Base-by-base conservation (phyloP, 805 yeast species). In the Candida sakaeoensis region DNA sequence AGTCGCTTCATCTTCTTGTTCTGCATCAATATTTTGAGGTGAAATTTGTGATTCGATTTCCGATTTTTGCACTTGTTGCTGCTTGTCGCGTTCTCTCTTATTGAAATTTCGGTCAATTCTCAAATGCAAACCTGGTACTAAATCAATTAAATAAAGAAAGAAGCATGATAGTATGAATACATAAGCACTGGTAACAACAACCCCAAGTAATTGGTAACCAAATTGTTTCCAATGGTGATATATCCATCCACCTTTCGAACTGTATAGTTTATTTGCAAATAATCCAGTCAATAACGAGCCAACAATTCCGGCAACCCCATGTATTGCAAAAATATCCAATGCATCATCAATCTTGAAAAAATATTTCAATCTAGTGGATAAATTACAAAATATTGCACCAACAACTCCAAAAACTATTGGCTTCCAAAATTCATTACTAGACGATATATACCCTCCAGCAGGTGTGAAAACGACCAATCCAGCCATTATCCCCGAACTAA, bases 381-480 rank as follows among this genome's bases (percentile, higher is more conserved):
- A 42, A 45, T 68, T 68, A 15, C 68, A 58, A 1, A 53, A 33
- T 2, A 57, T 41, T 0, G 70, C 69, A 5, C 74, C 73, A 10
- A 67, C 45, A 1, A 57, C 50, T 3, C 73, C 74, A 47, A 58
- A 66, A 1, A 67, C 61, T 24, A 68, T 52, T 16, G 63, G 46
- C 44, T 68, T 68, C 73, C 73, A 68, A 27, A 63, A 61, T 16
- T 61, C 65, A 3, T 53, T 49, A 2, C 57, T 51, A 5, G 65
- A 52, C 2, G 70, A 53, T 3, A 65, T 46, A 41, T 58, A 68
- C 0, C 74, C 74, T 9, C 74, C 74, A 4, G 59, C 70, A 2
- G 74, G 73, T 0, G 74, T 68, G 16, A 61, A 57, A 3, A 63
- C 70, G 10, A 68, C 74, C 36, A 68, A 53, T 0, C 73, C 74